A percentile compares a stretch with the other conserved stretches of the same genome.
Conservation (phyloP, 2,329 filamentous ascomycete genomes). For the Periconia macrospinosa region DNA sequence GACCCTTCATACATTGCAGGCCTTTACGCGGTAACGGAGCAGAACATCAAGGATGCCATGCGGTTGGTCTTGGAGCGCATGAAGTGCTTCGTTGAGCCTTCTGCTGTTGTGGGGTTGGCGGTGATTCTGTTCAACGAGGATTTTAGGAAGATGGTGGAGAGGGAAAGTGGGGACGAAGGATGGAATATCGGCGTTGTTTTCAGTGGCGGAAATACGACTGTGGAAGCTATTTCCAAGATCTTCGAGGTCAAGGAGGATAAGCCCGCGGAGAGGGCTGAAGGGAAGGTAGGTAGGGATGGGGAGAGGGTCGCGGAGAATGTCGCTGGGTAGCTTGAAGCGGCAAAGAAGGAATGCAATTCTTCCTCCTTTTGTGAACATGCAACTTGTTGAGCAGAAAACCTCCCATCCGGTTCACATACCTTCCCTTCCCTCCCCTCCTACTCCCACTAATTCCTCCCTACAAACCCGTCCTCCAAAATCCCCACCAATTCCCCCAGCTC, state of each 20-base stretch:
- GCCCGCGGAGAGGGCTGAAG: constrained; percentile 43
- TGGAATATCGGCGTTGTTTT: constrained; percentile 71
- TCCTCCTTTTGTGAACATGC: no score
- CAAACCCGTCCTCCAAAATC: constrained; percentile 75
- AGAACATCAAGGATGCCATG: constrained; percentile 78
- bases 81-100: constrained; percentile 91
- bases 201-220: constrained; percentile 66
- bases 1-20: constrained; percentile 69
- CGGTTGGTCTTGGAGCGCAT: constrained; percentile 79
- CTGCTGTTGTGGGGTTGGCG: constrained; percentile 80
- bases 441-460: constrained; percentile 47
- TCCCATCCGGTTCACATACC: neutral
- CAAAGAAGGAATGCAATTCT: no score
- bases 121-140: constrained; percentile 84
- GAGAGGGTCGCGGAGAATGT: constrained; percentile 49
- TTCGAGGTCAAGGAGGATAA: constrained; percentile 44
- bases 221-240: constrained; percentile 62
- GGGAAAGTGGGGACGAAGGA: constrained; percentile 69
- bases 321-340: constrained; percentile 29
- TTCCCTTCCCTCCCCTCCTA: neutral
- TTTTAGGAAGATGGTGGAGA: constrained; percentile 68
- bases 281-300: constrained; percentile 44
- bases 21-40: constrained; percentile 76
- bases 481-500: constrained; percentile 73
- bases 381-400: no score